Conservation (phyloP, 148 eudicot genomes). For the Tetragonia tetragonoides region DNA sequence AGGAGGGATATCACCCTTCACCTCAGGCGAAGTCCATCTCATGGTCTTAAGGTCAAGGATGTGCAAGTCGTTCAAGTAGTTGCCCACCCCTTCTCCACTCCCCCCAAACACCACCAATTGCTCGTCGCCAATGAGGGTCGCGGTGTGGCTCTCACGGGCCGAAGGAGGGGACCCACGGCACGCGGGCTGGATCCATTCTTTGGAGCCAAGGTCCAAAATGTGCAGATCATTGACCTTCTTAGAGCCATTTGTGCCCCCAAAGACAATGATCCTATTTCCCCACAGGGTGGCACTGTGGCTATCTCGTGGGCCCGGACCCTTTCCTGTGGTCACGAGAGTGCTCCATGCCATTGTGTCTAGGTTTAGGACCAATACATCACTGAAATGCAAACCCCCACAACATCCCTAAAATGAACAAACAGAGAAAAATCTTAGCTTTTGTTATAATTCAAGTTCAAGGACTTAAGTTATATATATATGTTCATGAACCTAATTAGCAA, state of each 20-base stretch:
- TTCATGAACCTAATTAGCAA: background rate
- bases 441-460: background rate
- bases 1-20: slow-evolving; percentile 47
- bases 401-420: slow-evolving; percentile 63
- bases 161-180: slow-evolving; percentile 65
- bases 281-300: slow-evolving; percentile 75
- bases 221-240: slow-evolving; percentile 77
- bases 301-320: slow-evolving; percentile 80
- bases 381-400: slow-evolving; percentile 89
- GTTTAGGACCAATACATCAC: slow-evolving; percentile 73
- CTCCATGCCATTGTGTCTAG: slow-evolving; percentile 76
- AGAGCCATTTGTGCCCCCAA: slow-evolving; percentile 86
- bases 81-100: slow-evolving; percentile 82
- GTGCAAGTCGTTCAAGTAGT: slow-evolving; percentile 81
- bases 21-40: slow-evolving; percentile 62
- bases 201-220: slow-evolving; percentile 58
- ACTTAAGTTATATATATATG: too few relatives aligned
- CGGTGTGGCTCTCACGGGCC: slow-evolving; percentile 91
- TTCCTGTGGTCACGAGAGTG: slow-evolving; percentile 58
- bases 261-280: slow-evolving; percentile 58
- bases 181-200: slow-evolving; percentile 58
- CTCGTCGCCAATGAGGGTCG: slow-evolving; percentile 58
- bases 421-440: background rate
- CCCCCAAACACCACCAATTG: slow-evolving; percentile 80
- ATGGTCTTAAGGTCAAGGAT: slow-evolving; percentile 67